Evolutionary conservation across 1,284 basidiomycete genomes (phyloP).

Genomic region (Irpex rosettiformis): DNA sequence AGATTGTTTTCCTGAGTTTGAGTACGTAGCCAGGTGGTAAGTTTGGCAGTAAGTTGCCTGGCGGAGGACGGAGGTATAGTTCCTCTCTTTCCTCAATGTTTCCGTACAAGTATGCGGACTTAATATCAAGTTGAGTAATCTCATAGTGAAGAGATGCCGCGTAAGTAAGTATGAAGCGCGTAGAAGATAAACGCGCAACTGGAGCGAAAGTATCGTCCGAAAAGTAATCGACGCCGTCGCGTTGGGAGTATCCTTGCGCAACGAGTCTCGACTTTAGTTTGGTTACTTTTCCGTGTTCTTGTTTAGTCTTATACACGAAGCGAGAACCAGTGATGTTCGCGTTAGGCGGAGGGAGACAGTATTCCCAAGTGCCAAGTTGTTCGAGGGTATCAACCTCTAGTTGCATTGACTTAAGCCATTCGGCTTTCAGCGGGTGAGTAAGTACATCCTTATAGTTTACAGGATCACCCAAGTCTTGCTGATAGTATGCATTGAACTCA

Average conservation of each 20-base stretch:
- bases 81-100: conserved; percentile 20
- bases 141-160: no score
- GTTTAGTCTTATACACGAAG: neutral
- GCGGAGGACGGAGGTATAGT: conserved; percentile 25
- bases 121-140: conserved; percentile 26
- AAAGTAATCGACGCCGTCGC: conserved; percentile 34
- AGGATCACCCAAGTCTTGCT: neutral
- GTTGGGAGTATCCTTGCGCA: conserved; percentile 38
- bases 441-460: neutral
- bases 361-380: neutral
- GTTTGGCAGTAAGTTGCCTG: conserved; percentile 10
- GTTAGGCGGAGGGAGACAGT: neutral
- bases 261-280: conserved; percentile 35
- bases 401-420: neutral
- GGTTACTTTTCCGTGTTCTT: neutral
- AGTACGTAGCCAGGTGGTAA: conserved; percentile 9
- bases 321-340: no score
- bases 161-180: neutral
- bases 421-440: neutral
- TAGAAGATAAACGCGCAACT: neutral
- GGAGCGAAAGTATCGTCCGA: conserved; percentile 29
- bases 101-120: conserved; percentile 30
- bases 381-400: neutral
- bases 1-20: conserved; percentile 19
- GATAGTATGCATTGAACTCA: neutral